Evolutionary conservation across 345 rosid species (phyloP).

Genomic region (Eucalyptus decipiens): DNA sequence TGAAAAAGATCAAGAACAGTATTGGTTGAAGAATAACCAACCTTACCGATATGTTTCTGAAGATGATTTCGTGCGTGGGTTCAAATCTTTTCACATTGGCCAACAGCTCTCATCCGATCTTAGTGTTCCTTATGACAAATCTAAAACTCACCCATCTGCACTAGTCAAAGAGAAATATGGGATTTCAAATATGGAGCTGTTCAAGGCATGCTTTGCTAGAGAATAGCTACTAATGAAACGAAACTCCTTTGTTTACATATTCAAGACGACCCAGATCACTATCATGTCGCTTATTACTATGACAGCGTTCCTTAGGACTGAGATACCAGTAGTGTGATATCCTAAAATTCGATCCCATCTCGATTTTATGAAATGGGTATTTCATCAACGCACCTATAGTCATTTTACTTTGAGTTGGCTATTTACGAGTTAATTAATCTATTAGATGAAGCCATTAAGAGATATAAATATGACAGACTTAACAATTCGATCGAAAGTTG

Average conservation of each 20-base stretch:
- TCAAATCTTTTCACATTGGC: constrained; percentile 38
- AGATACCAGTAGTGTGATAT: constrained; percentile 11
- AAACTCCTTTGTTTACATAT: constrained; percentile 33
- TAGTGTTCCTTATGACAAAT: constrained; percentile 39
- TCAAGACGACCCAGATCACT: constrained; percentile 39
- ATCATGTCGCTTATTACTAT: constrained; percentile 31
- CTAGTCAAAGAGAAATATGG: constrained; percentile 57
- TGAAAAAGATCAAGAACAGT: constrained; percentile 66
- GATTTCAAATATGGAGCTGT: constrained; percentile 55
- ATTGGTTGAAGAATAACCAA: constrained; percentile 41
- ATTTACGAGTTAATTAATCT: too few species aligned
- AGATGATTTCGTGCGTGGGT: constrained; percentile 29
- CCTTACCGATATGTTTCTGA: constrained; percentile 37
- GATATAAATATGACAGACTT: too few species aligned
- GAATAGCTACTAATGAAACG: constrained; percentile 72
- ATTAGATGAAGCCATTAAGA: too few species aligned
- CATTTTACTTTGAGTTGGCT: too few species aligned
- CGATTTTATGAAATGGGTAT: too few species aligned
- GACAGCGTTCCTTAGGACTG: constrained; percentile 41
- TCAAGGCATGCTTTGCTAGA: constrained; percentile 56
- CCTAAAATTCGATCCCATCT: too few species aligned
- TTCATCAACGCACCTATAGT: too few species aligned
- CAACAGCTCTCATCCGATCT: constrained; percentile 29
- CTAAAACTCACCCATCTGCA: constrained; percentile 46
- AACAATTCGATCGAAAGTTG: too few species aligned